A percentile compares a stretch with the other conserved stretches of the same genome.
Conservation (phyloP, 441 rosid genomes). For the Adansonia grandidieri region DNA sequence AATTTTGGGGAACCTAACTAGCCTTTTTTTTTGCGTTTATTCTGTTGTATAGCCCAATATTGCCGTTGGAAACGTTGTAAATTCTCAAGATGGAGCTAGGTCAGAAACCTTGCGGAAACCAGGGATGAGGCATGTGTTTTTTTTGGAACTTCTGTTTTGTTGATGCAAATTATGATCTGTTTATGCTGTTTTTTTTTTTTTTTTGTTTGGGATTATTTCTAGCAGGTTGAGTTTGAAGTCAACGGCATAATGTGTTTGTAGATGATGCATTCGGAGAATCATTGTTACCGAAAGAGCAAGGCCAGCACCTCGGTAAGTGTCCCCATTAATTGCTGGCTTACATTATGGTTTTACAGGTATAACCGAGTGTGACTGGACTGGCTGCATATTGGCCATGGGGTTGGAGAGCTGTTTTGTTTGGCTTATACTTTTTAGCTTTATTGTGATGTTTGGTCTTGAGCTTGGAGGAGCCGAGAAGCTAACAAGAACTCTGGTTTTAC, state of each 20-base stretch:
- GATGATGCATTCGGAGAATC: slow-evolving; percentile 9
- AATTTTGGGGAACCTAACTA: slow-evolving; percentile 27
- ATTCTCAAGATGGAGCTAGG: slow-evolving; percentile 61
- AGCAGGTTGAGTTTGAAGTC: slow-evolving; percentile 62
- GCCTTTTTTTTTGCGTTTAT: slow-evolving; percentile 17
- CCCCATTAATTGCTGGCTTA: slow-evolving; percentile 37
- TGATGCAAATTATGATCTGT: slow-evolving; percentile 46
- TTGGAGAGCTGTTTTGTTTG: slow-evolving; percentile 14
- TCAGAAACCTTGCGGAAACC: slow-evolving; percentile 74
- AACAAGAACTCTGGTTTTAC: no score
- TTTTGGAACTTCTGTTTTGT: slow-evolving; percentile 33
- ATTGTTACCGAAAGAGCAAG: slow-evolving; percentile 9
- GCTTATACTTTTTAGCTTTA: neutral
- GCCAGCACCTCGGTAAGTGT: slow-evolving; percentile 39
- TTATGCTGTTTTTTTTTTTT: slow-evolving; percentile 42
- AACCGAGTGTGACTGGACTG: slow-evolving; percentile 18
- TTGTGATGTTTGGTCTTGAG: neutral
- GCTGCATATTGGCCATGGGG: neutral
- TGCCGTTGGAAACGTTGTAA: slow-evolving; percentile 48
- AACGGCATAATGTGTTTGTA: slow-evolving; percentile 36
- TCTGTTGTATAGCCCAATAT: slow-evolving; percentile 44
- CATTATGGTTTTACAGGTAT: slow-evolving; percentile 26
- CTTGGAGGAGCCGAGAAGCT: neutral
- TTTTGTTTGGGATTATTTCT: slow-evolving; percentile 31
- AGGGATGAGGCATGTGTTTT: slow-evolving; percentile 64